These are phyloP conservation scores for Chlorella sp. DNA, from an alignment of 139 green algal species.

Conservation along the genomic window DNA sequence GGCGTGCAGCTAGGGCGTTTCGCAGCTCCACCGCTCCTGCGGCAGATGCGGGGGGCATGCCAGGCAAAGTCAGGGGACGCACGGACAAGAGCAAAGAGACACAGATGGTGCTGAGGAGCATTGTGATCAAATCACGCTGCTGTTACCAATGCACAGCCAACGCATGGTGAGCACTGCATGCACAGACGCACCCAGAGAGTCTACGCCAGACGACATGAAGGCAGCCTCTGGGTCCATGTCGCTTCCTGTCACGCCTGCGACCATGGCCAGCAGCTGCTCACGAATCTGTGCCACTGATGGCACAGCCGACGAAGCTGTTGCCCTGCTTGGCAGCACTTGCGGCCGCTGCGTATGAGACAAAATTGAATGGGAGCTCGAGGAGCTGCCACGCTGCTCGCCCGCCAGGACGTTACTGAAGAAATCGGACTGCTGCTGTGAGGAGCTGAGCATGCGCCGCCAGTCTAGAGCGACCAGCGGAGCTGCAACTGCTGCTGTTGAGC, in stretches of 20 bases:
- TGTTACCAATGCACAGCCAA: too few relatives aligned
- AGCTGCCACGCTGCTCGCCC: background rate
- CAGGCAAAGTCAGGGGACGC: background rate
- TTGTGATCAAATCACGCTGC: too few relatives aligned
- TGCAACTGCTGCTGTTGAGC: background rate
- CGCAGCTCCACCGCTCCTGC: constrained; percentile 50
- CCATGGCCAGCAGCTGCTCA: background rate
- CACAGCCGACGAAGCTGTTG: background rate
- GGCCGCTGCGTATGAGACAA: background rate
- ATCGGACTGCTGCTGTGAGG: background rate
- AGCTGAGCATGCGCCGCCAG: constrained; percentile 29
- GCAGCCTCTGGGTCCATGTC: background rate
- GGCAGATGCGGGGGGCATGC: background rate
- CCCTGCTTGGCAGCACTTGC: background rate
- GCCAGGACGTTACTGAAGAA: background rate
- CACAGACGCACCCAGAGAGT: constrained; percentile 67
- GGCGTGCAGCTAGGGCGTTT: constrained; percentile 27
- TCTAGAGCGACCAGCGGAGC: constrained; percentile 15
- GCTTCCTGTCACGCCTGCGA: background rate
- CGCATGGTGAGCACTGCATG: background rate
- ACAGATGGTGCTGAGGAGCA: too few relatives aligned
- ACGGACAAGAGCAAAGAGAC: background rate
- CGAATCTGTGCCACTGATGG: background rate
- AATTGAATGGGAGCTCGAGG: background rate
- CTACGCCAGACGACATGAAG: constrained; percentile 57